A percentile compares a stretch with the other conserved stretches of the same genome.
Evolutionary conservation across 352 stramenopile genomes (phyloP).

Genomic region (Sclerospora graminicola): DNA sequence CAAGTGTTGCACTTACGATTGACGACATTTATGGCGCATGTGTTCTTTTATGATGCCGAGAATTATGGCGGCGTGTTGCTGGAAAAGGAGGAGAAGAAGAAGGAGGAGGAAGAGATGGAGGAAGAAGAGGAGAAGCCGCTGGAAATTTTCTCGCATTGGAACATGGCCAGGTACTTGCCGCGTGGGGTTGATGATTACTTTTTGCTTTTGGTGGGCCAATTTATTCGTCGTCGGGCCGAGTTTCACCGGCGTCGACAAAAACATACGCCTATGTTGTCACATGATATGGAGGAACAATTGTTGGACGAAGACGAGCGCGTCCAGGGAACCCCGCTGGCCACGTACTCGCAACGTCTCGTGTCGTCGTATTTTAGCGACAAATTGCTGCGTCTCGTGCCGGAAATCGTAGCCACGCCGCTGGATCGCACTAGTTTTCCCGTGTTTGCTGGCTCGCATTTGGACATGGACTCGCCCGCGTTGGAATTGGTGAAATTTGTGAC

Average conservation of each 20-base stretch:
- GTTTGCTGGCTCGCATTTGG: slow-evolving; percentile 78
- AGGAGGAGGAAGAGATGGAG: slow-evolving; percentile 16
- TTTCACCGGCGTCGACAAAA: slow-evolving; percentile 28
- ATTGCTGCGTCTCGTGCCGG: slow-evolving; percentile 59
- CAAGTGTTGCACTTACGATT: slow-evolving; percentile 67
- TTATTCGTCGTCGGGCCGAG: slow-evolving; percentile 68
- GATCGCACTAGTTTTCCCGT: slow-evolving; percentile 63
- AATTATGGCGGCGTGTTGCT: slow-evolving; percentile 93
- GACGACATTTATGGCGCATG: slow-evolving; percentile 83
- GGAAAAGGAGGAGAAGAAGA: slow-evolving; percentile 17
- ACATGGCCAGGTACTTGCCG: slow-evolving; percentile 81
- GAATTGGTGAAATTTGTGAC: slow-evolving; percentile 96
- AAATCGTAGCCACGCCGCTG: slow-evolving; percentile 68
- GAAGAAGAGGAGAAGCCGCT: slow-evolving; percentile 23
- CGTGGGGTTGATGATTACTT: slow-evolving; percentile 82
- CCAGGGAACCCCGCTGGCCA: slow-evolving; percentile 37
- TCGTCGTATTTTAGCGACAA: slow-evolving; percentile 71
- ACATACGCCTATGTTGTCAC: no score
- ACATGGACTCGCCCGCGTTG: slow-evolving; percentile 83
- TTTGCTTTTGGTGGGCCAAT: slow-evolving; percentile 80
- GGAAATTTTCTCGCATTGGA: slow-evolving; percentile 83
- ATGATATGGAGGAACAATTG: slow-evolving; percentile 20
- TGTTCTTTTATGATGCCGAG: slow-evolving; percentile 93
- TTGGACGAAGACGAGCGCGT: slow-evolving; percentile 46
- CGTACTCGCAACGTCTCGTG: slow-evolving; percentile 66